These are phyloP conservation scores for Emericellopsis cladophorae DNA, from an alignment of 2,329 filamentous ascomycete species.

Conservation along the genomic window DNA sequence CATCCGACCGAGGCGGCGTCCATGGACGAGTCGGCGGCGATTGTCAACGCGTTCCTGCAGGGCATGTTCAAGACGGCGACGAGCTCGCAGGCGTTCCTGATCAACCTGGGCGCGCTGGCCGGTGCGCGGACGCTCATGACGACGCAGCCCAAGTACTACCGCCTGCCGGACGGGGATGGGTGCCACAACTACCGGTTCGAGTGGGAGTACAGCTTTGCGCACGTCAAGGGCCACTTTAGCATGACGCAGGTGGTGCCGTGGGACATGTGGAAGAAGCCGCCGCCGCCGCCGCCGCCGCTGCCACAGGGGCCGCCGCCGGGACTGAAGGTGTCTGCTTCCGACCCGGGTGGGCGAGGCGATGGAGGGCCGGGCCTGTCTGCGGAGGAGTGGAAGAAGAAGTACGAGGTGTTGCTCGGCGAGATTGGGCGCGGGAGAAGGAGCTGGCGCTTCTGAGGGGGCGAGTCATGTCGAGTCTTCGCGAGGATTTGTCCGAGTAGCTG, in stretches of 20 bases:
- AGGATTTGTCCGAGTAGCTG: background rate
- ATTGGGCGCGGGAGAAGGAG: constrained; percentile 46
- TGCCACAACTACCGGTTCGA: constrained; percentile 34
- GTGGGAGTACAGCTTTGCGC: constrained; percentile 44
- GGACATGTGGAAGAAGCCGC: constrained; percentile 24
- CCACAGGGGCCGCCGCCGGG: background rate
- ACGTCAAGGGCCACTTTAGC: constrained; percentile 36
- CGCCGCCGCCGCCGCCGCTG: background rate
- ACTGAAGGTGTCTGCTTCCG: background rate
- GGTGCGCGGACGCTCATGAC: constrained; percentile 39
- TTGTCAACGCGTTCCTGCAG: constrained; percentile 40
- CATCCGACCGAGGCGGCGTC: constrained; percentile 26
- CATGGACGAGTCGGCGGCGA: constrained; percentile 38
- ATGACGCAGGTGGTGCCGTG: constrained; percentile 36
- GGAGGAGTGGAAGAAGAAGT: constrained; percentile 37
- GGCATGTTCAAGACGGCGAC: constrained; percentile 36
- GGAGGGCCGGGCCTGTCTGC: constrained; percentile 11
- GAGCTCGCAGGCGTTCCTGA: constrained; percentile 41
- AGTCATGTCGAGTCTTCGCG: background rate
- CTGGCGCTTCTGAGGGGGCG: constrained; percentile 27
- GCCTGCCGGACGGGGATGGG: constrained; percentile 26
- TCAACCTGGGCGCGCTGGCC: constrained; percentile 44
- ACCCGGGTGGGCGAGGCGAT: constrained; percentile 4
- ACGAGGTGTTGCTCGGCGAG: constrained; percentile 43
- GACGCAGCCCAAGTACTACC: constrained; percentile 24